Percentiles rank a stretch among this genome's conserved stretches.
Conservation (phyloP, 2,329 filamentous ascomycete genomes). For the Dissoconium aciculare region DNA sequence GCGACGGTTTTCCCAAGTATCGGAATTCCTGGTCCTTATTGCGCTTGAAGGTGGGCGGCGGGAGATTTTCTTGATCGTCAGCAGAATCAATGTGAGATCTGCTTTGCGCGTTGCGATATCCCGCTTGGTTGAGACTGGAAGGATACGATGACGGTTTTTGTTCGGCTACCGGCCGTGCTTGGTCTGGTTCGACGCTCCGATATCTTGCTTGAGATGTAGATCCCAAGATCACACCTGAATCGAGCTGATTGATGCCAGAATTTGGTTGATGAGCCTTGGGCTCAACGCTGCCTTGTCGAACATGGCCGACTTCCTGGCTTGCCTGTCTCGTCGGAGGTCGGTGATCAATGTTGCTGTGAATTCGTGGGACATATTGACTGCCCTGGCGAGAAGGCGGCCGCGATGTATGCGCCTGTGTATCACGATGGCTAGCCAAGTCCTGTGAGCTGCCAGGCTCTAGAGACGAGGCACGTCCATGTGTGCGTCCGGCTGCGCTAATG, state of each 20-base stretch:
- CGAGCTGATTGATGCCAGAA: constrained; percentile 14
- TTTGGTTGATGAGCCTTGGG: constrained; percentile 13
- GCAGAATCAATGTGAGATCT: constrained; percentile 45
- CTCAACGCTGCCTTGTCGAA: constrained; percentile 20
- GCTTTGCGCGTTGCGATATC: constrained; percentile 32
- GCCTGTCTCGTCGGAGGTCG: constrained; percentile 18
- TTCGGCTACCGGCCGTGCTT: constrained; percentile 11
- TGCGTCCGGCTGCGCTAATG: constrained; percentile 19
- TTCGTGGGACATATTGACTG: constrained; percentile 14
- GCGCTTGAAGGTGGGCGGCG: constrained; percentile 52
- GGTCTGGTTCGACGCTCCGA: constrained; percentile 16
- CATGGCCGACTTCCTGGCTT: constrained; percentile 16
- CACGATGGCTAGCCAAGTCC: constrained; percentile 20
- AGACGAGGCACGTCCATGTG: constrained; percentile 20
- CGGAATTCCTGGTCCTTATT: constrained; percentile 42
- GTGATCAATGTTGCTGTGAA: constrained; percentile 16
- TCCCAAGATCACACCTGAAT: constrained; percentile 5
- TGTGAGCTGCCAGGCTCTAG: constrained; percentile 23
- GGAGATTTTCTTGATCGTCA: constrained; percentile 76
- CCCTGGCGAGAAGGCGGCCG: constrained; percentile 17
- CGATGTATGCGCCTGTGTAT: constrained; percentile 12
- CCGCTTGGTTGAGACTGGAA: constrained; percentile 26
- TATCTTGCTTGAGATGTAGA: constrained; percentile 9
- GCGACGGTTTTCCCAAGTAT: constrained; percentile 42
- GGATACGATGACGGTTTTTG: constrained; percentile 24